Percentiles rank a stretch among this genome's conserved stretches.
Evolutionary conservation across 305 asterid species (phyloP).

Genomic region (Ruellia speciosa): DNA sequence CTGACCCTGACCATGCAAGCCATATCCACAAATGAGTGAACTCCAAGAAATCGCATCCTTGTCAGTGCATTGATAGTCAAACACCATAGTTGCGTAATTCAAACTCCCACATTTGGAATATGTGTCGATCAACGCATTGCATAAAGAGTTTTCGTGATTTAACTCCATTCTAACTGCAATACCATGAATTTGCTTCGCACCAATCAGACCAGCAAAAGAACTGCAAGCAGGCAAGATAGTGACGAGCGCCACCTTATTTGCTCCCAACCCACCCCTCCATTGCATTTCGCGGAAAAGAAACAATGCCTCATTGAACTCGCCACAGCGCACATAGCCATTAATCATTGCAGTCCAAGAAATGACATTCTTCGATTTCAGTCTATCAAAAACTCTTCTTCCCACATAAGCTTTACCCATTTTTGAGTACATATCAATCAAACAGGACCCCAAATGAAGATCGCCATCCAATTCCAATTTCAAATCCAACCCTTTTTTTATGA

Average conservation of each 20-base stretch:
- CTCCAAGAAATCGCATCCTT: conserved; percentile 67
- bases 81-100: conserved; percentile 37
- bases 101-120: conserved; percentile 59
- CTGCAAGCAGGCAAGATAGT: conserved; percentile 48
- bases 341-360: conserved; percentile 62
- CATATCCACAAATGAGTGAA: conserved; percentile 48
- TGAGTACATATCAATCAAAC: conserved; percentile 61
- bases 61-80: conserved; percentile 31
- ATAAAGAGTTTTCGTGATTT: conserved; percentile 33
- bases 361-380: conserved; percentile 34
- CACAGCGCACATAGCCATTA: conserved; percentile 43
- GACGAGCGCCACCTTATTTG: conserved; percentile 58
- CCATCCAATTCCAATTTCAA: conserved; percentile 19
- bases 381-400: conserved; percentile 47
- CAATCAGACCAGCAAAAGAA: conserved; percentile 39
- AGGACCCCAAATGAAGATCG: conserved; percentile 55
- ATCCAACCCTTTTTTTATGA: conserved; percentile 33
- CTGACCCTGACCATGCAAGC: conserved; percentile 54
- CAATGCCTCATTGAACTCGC: conserved; percentile 37
- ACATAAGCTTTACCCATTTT: conserved; percentile 30
- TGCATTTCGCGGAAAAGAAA: conserved; percentile 52
- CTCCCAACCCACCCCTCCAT: conserved; percentile 29
- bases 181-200: conserved; percentile 59
- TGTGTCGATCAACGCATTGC: conserved; percentile 49
- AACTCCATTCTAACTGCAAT: conserved; percentile 45